A percentile compares a stretch with the other conserved stretches of the same genome.
These are phyloP conservation scores for Lizonia empirigonia DNA, from an alignment of 2,329 filamentous ascomycete species.

Conservation along the genomic window DNA sequence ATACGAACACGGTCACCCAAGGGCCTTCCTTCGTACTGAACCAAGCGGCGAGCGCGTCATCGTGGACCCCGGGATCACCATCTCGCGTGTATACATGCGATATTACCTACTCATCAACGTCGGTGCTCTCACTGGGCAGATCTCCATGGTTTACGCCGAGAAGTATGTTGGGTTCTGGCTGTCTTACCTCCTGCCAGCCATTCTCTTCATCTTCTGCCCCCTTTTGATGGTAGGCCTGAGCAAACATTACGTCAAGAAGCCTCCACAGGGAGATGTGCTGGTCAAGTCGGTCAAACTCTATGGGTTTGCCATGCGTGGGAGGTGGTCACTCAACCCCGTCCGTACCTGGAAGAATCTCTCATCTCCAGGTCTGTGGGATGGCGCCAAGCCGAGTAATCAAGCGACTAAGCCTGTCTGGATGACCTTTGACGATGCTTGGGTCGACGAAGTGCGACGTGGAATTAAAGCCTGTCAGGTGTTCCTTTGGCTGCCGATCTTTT, in stretches of 20 bases:
- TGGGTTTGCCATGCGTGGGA: conserved; percentile 63
- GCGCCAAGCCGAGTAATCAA: conserved; percentile 67
- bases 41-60: conserved; percentile 68
- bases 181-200: conserved; percentile 68
- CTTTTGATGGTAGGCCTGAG: conserved; percentile 55
- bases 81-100: conserved; percentile 68
- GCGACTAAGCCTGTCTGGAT: conserved; percentile 69
- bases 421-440: conserved; percentile 81
- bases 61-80: conserved; percentile 69
- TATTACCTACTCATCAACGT: conserved; percentile 76
- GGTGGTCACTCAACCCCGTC: conserved; percentile 64
- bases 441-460: conserved; percentile 56
- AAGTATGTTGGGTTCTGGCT: conserved; percentile 77
- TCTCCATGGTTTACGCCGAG: conserved; percentile 74
- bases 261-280: conserved; percentile 73
- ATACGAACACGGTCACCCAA: conserved; percentile 60
- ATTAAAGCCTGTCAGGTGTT: conserved; percentile 42
- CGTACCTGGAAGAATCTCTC: conserved; percentile 57
- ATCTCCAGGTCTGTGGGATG: conserved; percentile 44
- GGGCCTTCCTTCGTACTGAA: conserved; percentile 56
- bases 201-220: conserved; percentile 65
- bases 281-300: conserved; percentile 68
- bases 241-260: conserved; percentile 50
- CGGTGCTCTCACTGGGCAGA: conserved; percentile 65
- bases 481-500: conserved; percentile 56